Base-by-base conservation (phyloP, 1,284 basidiomycete genomes). In the Termitomyces sp. region DNA sequence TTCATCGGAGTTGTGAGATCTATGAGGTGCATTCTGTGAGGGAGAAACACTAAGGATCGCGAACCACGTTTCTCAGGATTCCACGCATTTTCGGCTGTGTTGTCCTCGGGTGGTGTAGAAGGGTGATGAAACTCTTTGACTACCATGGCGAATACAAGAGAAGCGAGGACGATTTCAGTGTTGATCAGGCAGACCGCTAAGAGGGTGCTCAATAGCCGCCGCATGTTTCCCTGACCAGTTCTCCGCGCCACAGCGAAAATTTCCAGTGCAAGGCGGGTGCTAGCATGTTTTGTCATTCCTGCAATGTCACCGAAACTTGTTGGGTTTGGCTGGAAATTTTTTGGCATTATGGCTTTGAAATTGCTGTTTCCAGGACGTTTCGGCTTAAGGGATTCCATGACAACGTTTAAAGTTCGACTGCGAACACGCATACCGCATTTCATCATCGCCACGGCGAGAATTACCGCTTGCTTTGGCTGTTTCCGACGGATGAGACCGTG, bases 151-250 rank as follows among this genome's bases (percentile, higher is more conserved):
- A 90, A 86, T 6, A 90, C 68, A 21, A 91, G 68, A 1, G 83
- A 81, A 0, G 80, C 88, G 24, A 86, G 74, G 38, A 91, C 73
- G 43, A 91, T 81, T 61, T 91, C 88, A 26, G 87, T 86, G 46
- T 91, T 86, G 41, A 88, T 66, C 10, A 91, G 68, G 56, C 84
- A 86, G 6, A 83, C 75, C 3, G 76, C 72, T 57, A 91, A 74
- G 39, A 88, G 65, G 2, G 73, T 71, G 38, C 77, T 74, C 62
- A 83, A 87, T 74, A 87, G 82, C 24, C 73, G 68, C 21, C 77
- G 69, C 5, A 81, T 79, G 35, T 81, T 77, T 26, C 74, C 68
- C 43, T 80, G 77, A 24, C 79, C 73, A 40, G 79, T 75, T 33
- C 74, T 67, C n/a, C 79, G 75, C 0, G 85, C 84, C 3, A 72